Evolutionary conservation across 768 basidiomycete species (phyloP).

Genomic region (Lentinula detonsa): DNA sequence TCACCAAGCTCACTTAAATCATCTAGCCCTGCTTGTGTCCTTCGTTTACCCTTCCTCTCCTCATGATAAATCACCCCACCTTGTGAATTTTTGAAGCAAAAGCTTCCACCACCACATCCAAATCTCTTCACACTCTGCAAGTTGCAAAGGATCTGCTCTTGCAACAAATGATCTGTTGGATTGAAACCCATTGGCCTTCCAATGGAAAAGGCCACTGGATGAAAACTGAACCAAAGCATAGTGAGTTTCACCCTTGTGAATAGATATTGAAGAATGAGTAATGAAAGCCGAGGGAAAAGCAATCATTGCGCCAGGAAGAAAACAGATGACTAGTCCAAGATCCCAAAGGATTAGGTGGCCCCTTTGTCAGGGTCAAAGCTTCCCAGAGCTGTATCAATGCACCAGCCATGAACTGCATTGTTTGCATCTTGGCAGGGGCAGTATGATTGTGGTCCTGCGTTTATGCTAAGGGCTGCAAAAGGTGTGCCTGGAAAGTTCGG

Average conservation of each 20-base stretch:
- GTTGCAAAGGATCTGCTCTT: background rate
- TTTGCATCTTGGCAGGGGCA: constrained; percentile 9
- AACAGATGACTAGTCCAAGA: no score
- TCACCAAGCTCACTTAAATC: no score
- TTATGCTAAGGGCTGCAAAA: constrained; percentile 16
- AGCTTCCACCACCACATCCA: background rate
- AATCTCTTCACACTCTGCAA: background rate
- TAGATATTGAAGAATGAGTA: constrained; percentile 7
- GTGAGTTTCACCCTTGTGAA: constrained; percentile 7
- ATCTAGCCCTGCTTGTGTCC: no score
- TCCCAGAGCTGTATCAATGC: constrained; percentile 16
- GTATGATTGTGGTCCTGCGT: constrained; percentile 10
- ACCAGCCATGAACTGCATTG: constrained; percentile 16
- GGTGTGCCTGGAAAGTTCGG: constrained; percentile 11
- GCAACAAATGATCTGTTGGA: background rate
- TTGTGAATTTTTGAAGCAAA: background rate
- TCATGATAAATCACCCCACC: background rate
- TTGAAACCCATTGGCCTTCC: constrained; percentile 12
- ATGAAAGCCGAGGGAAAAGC: constrained; percentile 13
- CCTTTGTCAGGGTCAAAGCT: constrained; percentile 9
- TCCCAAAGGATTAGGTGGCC: background rate
- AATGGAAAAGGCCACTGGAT: constrained; percentile 16
- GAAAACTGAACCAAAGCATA: constrained; percentile 16
- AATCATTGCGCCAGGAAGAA: background rate
- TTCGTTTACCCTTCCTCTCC: no score